A percentile compares a stretch with the other conserved stretches of the same genome.
Conservation (phyloP, 2,329 filamentous ascomycete species). For the Mycosphaerella sp. region DNA sequence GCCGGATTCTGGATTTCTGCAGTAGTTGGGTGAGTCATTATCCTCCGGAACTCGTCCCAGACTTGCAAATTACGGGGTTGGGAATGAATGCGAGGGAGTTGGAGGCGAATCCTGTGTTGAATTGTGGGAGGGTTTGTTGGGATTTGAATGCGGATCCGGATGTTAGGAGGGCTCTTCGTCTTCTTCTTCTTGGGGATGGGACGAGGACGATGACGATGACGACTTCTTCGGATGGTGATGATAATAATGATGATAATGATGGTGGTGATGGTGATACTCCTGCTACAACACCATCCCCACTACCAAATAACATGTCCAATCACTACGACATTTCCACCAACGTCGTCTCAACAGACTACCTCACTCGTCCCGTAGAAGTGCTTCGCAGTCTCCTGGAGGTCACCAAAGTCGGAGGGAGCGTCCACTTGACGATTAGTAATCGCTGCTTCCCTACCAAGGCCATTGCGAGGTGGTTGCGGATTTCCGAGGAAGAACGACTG, state of each 20-base stretch:
- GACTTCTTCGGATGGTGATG: too few species aligned
- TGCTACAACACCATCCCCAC: too few species aligned
- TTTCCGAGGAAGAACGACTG: slow-evolving; percentile 43
- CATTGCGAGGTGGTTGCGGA: slow-evolving; percentile 44
- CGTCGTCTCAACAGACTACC: slow-evolving; percentile 49
- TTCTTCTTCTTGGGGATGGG: too few species aligned
- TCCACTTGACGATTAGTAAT: slow-evolving; percentile 49
- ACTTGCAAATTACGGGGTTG: slow-evolving; percentile 42
- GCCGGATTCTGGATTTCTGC: slow-evolving; percentile 46
- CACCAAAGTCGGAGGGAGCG: slow-evolving; percentile 40
- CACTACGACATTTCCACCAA: slow-evolving; percentile 45
- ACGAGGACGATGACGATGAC: too few species aligned
- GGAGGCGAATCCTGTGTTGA: slow-evolving; percentile 38
- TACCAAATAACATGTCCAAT: not conserved
- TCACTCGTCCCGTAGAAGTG: slow-evolving; percentile 43
- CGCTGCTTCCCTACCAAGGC: slow-evolving; percentile 51
- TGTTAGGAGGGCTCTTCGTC: slow-evolving; percentile 21
- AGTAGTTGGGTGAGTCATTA: slow-evolving; percentile 48
- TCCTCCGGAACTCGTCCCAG: slow-evolving; percentile 32
- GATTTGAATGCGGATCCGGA: slow-evolving; percentile 43
- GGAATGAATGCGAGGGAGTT: slow-evolving; percentile 47
- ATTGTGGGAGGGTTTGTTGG: slow-evolving; percentile 31
- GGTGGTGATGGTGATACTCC: too few species aligned
- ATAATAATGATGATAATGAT: too few species aligned
- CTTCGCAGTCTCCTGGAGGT: slow-evolving; percentile 38